Base-by-base conservation (phyloP, 345 rosid species). In the Salix arbutifolia region DNA sequence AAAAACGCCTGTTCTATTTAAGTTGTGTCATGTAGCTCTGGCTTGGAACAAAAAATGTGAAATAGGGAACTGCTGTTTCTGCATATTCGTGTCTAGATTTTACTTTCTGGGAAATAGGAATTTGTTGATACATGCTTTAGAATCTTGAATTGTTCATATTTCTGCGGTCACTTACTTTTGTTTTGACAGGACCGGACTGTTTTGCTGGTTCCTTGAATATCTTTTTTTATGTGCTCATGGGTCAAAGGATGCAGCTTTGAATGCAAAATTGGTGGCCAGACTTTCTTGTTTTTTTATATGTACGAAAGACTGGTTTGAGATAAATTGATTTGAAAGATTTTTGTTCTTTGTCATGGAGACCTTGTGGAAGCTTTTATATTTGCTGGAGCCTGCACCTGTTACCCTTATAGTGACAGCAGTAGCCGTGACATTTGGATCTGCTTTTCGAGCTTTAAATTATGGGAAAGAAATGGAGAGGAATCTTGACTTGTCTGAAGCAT, bases 401-500 rank as follows among this genome's bases (percentile, higher is more conserved):
- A 90, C 97, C 7, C 96, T 93, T 38, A 92, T 96, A 48, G 23
- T 86, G 48, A 93, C 98, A 4, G 99, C 99, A 23, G 95, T 96
- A 25, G 83, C 87, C 5, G 99, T 93, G 69, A 91, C 99, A 46
- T 93, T 96, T 82, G 94, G 92, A 28, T 88, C 99, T 5, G 99
- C 98, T n/a, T 92, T 91, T 79, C 91, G 99, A 62, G 94, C 99
- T 44, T 80, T 96, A 56, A 96, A 96, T 85, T 86, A 91, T 79
- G 94, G 94, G 50, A 96, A 92, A 88, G 97, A 93, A 82, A 93
- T 93, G 99, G 99, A 93, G 84, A 79, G 92, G 70, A 96, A 93
- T 58, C 94, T 87, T 70, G 99, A 93, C 69, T 84, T 93, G 31
- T 91, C 92, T 0, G 97, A 91, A 81, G 94, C 98, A 2, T 92